Evolutionary conservation across 2,329 filamentous ascomycete genomes (phyloP).

Genomic region (Botrytis tulipae): DNA sequence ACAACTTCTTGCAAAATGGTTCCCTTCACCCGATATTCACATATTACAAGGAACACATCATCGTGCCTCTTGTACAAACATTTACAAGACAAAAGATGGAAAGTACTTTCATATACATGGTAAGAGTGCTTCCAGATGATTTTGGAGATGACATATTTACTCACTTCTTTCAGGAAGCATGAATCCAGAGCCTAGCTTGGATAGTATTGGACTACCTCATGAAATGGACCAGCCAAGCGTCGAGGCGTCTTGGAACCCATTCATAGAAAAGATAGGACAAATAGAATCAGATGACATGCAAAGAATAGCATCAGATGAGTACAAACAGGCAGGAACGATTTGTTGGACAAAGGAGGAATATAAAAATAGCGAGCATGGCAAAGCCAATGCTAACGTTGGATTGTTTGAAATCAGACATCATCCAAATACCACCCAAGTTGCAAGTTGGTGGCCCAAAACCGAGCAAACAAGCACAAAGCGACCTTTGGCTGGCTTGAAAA

Average conservation of each 20-base stretch:
- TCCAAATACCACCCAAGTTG: constrained; percentile 18
- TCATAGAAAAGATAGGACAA: neutral
- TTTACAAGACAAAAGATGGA: neutral
- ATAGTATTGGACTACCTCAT: neutral
- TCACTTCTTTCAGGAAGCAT: neutral
- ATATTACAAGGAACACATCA: constrained; percentile 25
- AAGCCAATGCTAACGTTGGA: constrained; percentile 43
- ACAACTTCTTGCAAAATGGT: constrained; percentile 17
- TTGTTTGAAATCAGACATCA: constrained; percentile 42
- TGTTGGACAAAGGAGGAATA: constrained; percentile 25
- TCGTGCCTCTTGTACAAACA: neutral
- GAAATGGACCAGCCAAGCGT: neutral
- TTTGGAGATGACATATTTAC: neutral
- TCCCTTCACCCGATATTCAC: constrained; percentile 28
- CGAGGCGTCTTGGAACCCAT: neutral
- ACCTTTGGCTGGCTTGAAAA: constrained; percentile 36
- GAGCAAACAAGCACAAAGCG: constrained; percentile 3
- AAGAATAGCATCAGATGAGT: neutral
- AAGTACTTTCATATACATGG: neutral
- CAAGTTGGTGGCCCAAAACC: constrained; percentile 24
- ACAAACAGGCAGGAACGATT: neutral
- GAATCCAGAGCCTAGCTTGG: neutral
- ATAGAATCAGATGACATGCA: neutral
- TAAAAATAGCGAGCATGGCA: constrained; percentile 42
- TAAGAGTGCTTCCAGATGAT: neutral